Conservation (phyloP, 2,329 filamentous ascomycete genomes). For the Xylariaceae sp. region DNA sequence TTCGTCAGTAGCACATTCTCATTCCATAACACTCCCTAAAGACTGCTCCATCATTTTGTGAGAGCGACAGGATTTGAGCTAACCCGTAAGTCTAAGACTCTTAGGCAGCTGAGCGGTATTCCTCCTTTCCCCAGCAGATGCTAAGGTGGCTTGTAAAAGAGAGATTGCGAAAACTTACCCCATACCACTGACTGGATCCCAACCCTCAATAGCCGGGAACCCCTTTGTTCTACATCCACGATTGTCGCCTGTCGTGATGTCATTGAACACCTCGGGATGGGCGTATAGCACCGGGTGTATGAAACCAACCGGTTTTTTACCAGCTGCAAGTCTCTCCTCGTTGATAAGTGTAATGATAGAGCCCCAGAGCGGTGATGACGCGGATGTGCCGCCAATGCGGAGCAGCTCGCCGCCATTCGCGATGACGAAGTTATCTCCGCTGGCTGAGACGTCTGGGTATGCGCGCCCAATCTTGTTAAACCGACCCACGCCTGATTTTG, state of each 20-base stretch:
- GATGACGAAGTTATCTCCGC: constrained; percentile 45
- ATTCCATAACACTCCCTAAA: not conserved
- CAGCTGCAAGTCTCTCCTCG: constrained; percentile 52
- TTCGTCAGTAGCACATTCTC: constrained; percentile 15
- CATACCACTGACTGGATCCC: constrained; percentile 48
- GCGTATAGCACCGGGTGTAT: constrained; percentile 57
- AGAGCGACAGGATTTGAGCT: not conserved
- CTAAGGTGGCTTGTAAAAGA: no score
- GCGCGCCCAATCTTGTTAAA: constrained; percentile 53
- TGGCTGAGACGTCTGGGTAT: constrained; percentile 56
- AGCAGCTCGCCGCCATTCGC: constrained; percentile 43
- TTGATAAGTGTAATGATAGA: constrained; percentile 56
- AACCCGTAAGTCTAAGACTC: no score
- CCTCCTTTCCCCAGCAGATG: no score
- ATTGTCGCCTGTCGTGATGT: constrained; percentile 48
- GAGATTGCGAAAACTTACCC: constrained; percentile 30
- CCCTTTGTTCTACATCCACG: constrained; percentile 46
- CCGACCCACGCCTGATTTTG: constrained; percentile 40
- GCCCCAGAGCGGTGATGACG: constrained; percentile 55
- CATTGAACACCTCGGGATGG: constrained; percentile 47
- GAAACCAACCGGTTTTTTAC: constrained; percentile 57
- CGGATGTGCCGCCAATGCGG: constrained; percentile 56
- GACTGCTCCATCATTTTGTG: not conserved
- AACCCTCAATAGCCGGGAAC: constrained; percentile 49
- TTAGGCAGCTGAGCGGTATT: no score